These are phyloP conservation scores for Lentinula lateritia DNA, from an alignment of 768 basidiomycete species.

Conservation along the genomic window DNA sequence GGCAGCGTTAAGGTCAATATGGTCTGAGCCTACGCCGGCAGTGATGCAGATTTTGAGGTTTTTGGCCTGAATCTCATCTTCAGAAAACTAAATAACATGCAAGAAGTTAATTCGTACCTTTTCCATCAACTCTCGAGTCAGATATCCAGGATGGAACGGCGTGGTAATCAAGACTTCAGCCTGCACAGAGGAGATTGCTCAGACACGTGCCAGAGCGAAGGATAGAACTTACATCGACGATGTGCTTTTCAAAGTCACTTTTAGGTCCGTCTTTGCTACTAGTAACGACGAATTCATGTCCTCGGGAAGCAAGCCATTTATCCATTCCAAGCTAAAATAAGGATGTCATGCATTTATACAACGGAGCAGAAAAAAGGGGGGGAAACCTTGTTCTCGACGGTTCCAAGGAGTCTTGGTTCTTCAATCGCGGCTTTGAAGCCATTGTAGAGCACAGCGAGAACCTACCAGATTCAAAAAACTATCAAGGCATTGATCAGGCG, in stretches of 20 bases:
- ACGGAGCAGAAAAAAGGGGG: not conserved
- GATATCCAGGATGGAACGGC: slow-evolving; percentile 83
- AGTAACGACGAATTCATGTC: slow-evolving; percentile 74
- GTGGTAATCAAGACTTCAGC: slow-evolving; percentile 80
- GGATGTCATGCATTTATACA: not conserved
- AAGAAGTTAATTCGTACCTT: not conserved
- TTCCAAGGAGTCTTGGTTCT: slow-evolving; percentile 75
- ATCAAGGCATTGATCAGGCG: not conserved
- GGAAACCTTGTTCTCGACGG: slow-evolving; percentile 71
- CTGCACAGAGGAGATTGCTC: slow-evolving; percentile 24
- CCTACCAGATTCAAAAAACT: slow-evolving; percentile 24
- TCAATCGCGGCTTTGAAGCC: slow-evolving; percentile 60
- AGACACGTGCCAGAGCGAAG: not conserved
- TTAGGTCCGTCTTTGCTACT: slow-evolving; percentile 80
- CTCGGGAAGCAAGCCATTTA: slow-evolving; percentile 61
- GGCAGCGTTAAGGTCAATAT: slow-evolving; percentile 85
- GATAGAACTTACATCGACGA: slow-evolving; percentile 56
- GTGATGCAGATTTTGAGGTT: slow-evolving; percentile 89
- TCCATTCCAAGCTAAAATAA: slow-evolving; percentile 59
- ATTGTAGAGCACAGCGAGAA: slow-evolving; percentile 71
- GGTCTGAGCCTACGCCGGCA: slow-evolving; percentile 90
- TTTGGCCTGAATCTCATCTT: slow-evolving; percentile 48
- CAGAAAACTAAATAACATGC: not conserved
- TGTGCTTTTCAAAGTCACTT: slow-evolving; percentile 78
- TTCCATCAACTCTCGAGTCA: slow-evolving; percentile 62